Percentiles rank a stretch among this genome's conserved stretches.
These are phyloP conservation scores for Diaporthe citrichinensis DNA, from an alignment of 2,329 filamentous ascomycete species.

Conservation along the genomic window DNA sequence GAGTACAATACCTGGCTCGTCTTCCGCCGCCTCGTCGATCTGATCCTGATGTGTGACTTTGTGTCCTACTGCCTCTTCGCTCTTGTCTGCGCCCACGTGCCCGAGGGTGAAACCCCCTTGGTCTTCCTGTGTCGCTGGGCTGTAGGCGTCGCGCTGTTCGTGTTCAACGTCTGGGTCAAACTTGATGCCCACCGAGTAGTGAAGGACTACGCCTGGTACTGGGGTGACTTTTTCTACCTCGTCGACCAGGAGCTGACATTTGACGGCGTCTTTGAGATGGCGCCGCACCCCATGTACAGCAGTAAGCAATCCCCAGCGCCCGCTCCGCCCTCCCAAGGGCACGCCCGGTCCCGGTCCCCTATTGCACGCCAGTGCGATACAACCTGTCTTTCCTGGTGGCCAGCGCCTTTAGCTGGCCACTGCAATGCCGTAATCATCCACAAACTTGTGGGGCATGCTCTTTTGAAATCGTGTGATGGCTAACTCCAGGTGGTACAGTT, in stretches of 20 bases:
- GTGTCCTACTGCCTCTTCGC: constrained; percentile 97
- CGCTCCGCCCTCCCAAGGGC: constrained; percentile 12
- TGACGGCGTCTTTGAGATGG: constrained; percentile 99
- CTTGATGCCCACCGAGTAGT: constrained; percentile 97
- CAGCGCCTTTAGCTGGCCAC: not conserved
- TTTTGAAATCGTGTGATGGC: constrained; percentile 9
- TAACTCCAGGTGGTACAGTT: constrained; percentile 55
- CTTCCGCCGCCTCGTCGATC: constrained; percentile 93
- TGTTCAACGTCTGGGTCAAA: constrained; percentile 99
- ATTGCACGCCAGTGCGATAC: constrained; percentile 17
- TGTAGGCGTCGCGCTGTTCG: constrained; percentile 81
- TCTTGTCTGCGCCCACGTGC: constrained; percentile 84
- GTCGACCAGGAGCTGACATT: constrained; percentile 98
- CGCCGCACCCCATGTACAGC: constrained; percentile 98
- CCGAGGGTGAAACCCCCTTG: constrained; percentile 77
- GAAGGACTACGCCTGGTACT: constrained; percentile 99
- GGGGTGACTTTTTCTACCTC: constrained; percentile 99
- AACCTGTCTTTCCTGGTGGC: not conserved
- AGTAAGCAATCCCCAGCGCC: constrained; percentile 52
- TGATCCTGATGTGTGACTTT: constrained; percentile 99
- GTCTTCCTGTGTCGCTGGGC: constrained; percentile 84
- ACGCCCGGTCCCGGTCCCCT: constrained; percentile 28
- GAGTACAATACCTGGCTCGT: constrained; percentile 99
- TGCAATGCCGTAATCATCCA: constrained; percentile 15
- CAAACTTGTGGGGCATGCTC: constrained; percentile 1